These are phyloP conservation scores for Colletotrichum cereale DNA, from an alignment of 2,329 filamentous ascomycete genomes.

Conservation along the genomic window DNA sequence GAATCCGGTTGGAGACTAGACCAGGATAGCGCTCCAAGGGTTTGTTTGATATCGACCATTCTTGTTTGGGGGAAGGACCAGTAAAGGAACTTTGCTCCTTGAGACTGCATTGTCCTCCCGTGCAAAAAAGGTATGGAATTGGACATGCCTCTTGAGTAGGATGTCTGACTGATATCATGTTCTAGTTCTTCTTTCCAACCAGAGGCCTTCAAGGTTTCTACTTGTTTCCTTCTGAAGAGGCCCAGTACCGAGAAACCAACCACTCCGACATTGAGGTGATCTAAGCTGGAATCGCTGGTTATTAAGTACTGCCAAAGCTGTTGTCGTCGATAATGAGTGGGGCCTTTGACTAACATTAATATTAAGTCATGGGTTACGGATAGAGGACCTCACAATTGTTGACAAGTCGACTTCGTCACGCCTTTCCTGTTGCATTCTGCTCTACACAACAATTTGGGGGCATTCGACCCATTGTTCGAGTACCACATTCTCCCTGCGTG, in stretches of 20 bases:
- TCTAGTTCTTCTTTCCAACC: not conserved
- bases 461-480: slow-evolving; percentile 3
- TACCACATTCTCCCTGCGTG: slow-evolving; percentile 5
- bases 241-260: not conserved
- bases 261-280: not conserved
- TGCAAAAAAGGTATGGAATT: not conserved
- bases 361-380: not conserved
- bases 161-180: not conserved
- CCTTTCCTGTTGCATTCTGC: not conserved
- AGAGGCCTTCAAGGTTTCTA: not conserved
- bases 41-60: not conserved
- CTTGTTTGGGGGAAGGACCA: not conserved
- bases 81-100: not conserved
- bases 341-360: slow-evolving; percentile 35
- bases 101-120: not conserved
- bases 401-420: not conserved
- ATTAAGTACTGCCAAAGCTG: slow-evolving; percentile 39
- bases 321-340: slow-evolving; percentile 8
- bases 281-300: slow-evolving; percentile 7
- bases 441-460: not conserved
- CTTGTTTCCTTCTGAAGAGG: not conserved
- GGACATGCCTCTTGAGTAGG: not conserved
- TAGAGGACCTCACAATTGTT: not conserved
- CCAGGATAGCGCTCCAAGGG: no score
- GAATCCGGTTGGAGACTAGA: not conserved